Conservation (phyloP, 2,329 filamentous ascomycete species). For the Botrytis pseudocinerea region DNA sequence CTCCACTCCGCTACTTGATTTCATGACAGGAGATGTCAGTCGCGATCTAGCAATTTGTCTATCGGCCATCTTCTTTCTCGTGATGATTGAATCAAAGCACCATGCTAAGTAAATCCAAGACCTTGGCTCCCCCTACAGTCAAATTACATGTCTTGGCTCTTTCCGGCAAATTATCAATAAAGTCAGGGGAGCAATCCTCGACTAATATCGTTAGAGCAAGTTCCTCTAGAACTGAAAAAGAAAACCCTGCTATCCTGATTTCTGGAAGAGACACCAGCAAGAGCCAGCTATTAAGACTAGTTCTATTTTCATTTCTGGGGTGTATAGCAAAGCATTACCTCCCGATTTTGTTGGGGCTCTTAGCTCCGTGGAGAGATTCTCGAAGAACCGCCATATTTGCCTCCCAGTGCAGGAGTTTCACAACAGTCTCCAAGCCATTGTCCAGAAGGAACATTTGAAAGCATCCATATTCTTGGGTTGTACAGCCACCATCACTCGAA, state of each 20-base stretch:
- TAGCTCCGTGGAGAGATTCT: background rate
- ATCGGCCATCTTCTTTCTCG: background rate
- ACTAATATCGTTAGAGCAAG: too few relatives aligned
- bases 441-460: background rate
- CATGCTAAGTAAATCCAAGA: background rate
- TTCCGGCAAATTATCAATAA: background rate
- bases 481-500: background rate
- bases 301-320: background rate
- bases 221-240: background rate
- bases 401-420: background rate
- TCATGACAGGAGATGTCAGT: background rate
- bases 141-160: background rate
- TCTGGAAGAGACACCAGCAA: background rate
- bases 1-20: background rate
- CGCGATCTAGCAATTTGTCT: background rate
- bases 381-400: background rate
- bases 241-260: background rate
- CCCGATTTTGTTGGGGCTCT: background rate
- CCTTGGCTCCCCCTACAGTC: rapidly evolving
- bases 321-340: too few relatives aligned
- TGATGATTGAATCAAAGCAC: background rate
- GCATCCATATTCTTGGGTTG: background rate
- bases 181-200: background rate
- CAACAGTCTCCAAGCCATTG: background rate
- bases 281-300: background rate